Evolutionary conservation across 306 rosid species (phyloP).

Genomic region (Gynostemma pentaphyllum): DNA sequence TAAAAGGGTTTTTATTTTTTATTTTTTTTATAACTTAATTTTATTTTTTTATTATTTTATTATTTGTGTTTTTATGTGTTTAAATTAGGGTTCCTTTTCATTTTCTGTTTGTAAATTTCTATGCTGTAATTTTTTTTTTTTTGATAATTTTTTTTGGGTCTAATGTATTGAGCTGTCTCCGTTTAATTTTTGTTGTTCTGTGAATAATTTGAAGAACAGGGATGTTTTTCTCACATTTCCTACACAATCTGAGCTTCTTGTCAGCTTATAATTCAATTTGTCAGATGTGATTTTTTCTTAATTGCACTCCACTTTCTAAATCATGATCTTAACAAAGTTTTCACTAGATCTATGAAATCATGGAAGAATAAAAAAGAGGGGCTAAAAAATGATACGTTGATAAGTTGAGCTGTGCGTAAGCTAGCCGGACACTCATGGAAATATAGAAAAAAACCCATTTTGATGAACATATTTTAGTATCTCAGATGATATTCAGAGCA

Average conservation of each 20-base stretch:
- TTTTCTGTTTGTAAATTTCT: background rate
- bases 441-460: background rate
- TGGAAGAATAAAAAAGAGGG: background rate
- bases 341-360: background rate
- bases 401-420: too few relatives aligned
- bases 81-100: background rate
- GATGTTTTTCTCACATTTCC: background rate
- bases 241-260: background rate
- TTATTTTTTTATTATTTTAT: too few relatives aligned
- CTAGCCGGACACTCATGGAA: too few relatives aligned
- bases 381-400: too few relatives aligned
- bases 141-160: background rate
- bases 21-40: background rate
- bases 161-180: background rate
- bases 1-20: background rate
- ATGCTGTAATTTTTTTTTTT: background rate
- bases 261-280: too few relatives aligned
- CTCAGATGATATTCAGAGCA: constrained; percentile 65
- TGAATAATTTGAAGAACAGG: background rate
- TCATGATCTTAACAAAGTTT: too few relatives aligned
- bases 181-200: background rate
- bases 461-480: background rate
- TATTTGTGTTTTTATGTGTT: background rate
- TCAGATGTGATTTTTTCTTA: too few relatives aligned
- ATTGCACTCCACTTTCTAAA: too few relatives aligned